Base-by-base conservation (phyloP, 2,329 filamentous ascomycete species). In the Didymella pinodella region DNA sequence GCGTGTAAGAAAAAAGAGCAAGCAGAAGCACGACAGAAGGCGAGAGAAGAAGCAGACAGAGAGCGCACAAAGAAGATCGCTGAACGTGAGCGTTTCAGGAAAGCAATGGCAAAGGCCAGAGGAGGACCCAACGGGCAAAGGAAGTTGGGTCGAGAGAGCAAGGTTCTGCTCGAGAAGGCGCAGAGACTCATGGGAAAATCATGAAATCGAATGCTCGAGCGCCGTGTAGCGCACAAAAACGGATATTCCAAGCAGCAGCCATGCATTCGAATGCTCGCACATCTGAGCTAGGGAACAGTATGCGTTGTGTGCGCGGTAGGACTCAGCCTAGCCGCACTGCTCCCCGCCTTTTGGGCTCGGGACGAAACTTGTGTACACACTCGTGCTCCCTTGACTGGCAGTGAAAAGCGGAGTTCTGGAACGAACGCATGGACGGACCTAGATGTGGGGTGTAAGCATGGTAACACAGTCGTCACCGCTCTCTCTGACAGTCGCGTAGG, bases 61-160 rank as follows among this genome's bases (percentile, higher is more conserved):
- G 85, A 89, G 69, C 84, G 87, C 59, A 69, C 77, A 36, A 67
- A 69, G 51, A 82, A 79, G 62, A 64, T 79, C 1, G 87, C 85
- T 66, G 87, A 89, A 63, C 86, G 92, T 76, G 89, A 90, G 64
- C 90, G 89, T 75, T 92, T 93, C 50, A 82, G 88, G 45, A 84
- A 83, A 66, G 83, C 84, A 0, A 89, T 90, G 86, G 80, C 83
- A 0, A 86, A 85, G 72, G 87, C 87, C 7, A 80, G 81, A 67
- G 86, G 86, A 12, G 86, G 89, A 34, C 75, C 82, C 67, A 86
- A 90, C 75, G 91, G 91, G 11, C 88, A 90, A 79, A 85, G 90
- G 76, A 93, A 92, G 79, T 77, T 97, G 47, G 93, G 93, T 1
- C 84, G 91, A 61, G 92, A 96, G 81, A 93, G 92, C 68, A 85